Conservation (phyloP, 2,329 filamentous ascomycete species). For the Aschersonia sp. region DNA sequence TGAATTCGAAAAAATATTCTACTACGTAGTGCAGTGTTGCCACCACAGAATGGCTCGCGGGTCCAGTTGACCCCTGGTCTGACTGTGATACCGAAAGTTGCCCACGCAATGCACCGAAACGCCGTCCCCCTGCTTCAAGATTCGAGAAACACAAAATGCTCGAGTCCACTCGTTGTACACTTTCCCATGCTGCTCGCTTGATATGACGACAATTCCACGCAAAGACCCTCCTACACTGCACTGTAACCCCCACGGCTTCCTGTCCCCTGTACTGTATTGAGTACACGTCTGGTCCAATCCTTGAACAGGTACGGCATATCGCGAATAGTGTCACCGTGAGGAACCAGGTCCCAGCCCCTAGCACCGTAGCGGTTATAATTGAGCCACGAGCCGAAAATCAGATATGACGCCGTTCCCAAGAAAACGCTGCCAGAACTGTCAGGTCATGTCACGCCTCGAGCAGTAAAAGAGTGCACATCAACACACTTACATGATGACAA, state of each 20-base stretch:
- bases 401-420: slow-evolving; percentile 71
- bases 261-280: slow-evolving; percentile 72
- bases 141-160: not conserved
- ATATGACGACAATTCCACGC: not conserved
- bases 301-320: slow-evolving; percentile 86
- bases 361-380: slow-evolving; percentile 97
- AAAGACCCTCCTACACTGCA: slow-evolving; percentile 49
- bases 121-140: slow-evolving; percentile 4
- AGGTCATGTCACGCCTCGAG: not conserved
- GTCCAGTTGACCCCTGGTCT: not conserved
- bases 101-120: slow-evolving; percentile 12
- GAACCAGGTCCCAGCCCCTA: slow-evolving; percentile 85
- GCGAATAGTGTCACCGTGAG: slow-evolving; percentile 82
- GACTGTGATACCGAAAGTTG: not conserved
- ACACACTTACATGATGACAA: slow-evolving; percentile 70
- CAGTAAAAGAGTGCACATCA: not conserved
- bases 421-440: slow-evolving; percentile 50
- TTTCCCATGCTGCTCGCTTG: not conserved
- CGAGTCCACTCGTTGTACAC: not conserved
- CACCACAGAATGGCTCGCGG: no score
- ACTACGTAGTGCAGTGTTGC: no score
- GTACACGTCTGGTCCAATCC: slow-evolving; percentile 68
- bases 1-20: no score
- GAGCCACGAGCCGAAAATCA: slow-evolving; percentile 97
- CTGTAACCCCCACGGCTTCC: slow-evolving; percentile 86